phyloP scores from a whole-genome alignment of 441 rosid genomes.

The Euphorbia corollata region DNA sequence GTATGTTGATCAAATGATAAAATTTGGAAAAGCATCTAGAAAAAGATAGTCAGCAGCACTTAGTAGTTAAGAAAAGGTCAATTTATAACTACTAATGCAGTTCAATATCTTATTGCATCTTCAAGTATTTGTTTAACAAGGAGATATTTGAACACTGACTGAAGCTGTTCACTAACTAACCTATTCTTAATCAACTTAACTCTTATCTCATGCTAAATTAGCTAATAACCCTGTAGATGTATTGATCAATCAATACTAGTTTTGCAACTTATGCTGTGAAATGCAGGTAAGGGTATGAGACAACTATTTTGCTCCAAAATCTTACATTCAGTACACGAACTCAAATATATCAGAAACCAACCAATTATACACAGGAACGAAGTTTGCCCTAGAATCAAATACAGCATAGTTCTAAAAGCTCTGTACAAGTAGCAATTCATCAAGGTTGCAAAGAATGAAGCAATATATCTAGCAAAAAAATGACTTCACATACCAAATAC shows the following conservation, averaged over 20 bases:
- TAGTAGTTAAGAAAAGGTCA: background rate
- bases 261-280: background rate
- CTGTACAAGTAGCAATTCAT: background rate
- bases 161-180: background rate
- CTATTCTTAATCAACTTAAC: background rate
- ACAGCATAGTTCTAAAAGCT: background rate
- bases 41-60: background rate
- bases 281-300: background rate
- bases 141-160: background rate
- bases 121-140: background rate
- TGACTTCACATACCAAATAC: background rate
- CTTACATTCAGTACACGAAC: background rate
- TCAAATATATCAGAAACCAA: background rate
- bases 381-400: background rate
- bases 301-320: background rate
- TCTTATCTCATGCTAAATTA: background rate
- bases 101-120: background rate
- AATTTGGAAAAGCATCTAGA: slow-evolving; percentile 9
- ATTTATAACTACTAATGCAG: background rate
- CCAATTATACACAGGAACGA: slow-evolving; percentile 9
- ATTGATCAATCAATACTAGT: background rate
- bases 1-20: slow-evolving; percentile 4
- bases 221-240: background rate
- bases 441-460: background rate
- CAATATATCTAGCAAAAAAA: background rate